These are phyloP conservation scores for Ceratocystis cubensis DNA, from an alignment of 2,329 filamentous ascomycete species.

Conservation along the genomic window DNA sequence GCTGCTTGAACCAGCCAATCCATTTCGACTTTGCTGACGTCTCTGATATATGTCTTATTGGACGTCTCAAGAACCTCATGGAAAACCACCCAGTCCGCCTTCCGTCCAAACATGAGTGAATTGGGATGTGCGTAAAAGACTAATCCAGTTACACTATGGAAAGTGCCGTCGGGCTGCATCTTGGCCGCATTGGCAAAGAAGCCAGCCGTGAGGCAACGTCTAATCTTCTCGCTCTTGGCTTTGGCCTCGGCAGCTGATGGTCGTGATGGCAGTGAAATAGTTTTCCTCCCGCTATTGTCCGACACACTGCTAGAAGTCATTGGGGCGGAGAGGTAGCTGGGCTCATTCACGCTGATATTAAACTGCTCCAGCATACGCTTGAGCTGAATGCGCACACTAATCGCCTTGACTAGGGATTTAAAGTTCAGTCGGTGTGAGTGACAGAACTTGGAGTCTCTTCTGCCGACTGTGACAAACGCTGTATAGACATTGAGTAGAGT, in stretches of 20 bases:
- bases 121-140: slow-evolving; percentile 79
- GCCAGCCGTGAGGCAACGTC: slow-evolving; percentile 72
- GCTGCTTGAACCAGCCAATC: slow-evolving; percentile 85
- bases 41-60: slow-evolving; percentile 77
- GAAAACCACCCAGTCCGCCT: slow-evolving; percentile 93
- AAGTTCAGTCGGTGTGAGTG: slow-evolving; percentile 78
- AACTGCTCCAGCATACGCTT: slow-evolving; percentile 80
- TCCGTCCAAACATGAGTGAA: slow-evolving; percentile 89
- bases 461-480: slow-evolving; percentile 69
- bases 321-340: slow-evolving; percentile 28
- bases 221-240: slow-evolving; percentile 53
- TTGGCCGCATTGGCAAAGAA: slow-evolving; percentile 88
- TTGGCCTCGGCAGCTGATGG: slow-evolving; percentile 25
- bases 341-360: slow-evolving; percentile 57
- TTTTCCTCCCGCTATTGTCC: background rate
- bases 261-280: background rate
- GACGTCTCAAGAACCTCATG: slow-evolving; percentile 85
- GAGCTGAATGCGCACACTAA: slow-evolving; percentile 76
- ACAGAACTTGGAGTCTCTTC: slow-evolving; percentile 76
- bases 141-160: slow-evolving; percentile 71
- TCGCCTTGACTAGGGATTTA: slow-evolving; percentile 67
- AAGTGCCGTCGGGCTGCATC: slow-evolving; percentile 88
- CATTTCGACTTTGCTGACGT: slow-evolving; percentile 88
- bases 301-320: slow-evolving; percentile 23
- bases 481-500: slow-evolving; percentile 91